Conservation (phyloP, 2,329 filamentous ascomycete genomes). For the Lasiodiplodia sp. region DNA sequence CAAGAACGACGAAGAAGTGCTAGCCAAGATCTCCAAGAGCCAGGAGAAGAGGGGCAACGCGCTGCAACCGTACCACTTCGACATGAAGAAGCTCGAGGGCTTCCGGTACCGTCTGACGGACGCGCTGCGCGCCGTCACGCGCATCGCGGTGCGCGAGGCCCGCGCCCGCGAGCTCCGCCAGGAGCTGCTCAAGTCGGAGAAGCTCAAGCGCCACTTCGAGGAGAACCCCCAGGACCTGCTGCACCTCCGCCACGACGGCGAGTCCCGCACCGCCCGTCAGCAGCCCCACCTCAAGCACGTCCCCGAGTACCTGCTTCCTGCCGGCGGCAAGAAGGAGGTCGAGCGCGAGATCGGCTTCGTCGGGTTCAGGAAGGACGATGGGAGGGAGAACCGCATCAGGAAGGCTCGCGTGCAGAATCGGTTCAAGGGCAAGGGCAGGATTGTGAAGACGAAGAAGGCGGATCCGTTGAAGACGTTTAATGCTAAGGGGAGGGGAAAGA, state of each 20-base stretch:
- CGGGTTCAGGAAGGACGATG: constrained; percentile 60
- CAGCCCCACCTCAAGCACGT: constrained; percentile 94
- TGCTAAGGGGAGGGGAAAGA: constrained; percentile 47
- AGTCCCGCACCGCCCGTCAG: constrained; percentile 80
- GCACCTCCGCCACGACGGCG: constrained; percentile 88
- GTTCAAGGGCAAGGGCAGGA: constrained; percentile 56
- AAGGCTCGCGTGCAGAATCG: constrained; percentile 55
- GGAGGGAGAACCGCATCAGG: constrained; percentile 50
- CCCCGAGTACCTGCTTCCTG: constrained; percentile 88
- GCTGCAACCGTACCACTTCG: constrained; percentile 90
- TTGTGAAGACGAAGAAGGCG: constrained; percentile 62
- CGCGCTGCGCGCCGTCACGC: constrained; percentile 86
- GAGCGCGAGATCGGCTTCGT: constrained; percentile 78
- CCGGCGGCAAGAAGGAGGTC: constrained; percentile 72
- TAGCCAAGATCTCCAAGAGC: constrained; percentile 79
- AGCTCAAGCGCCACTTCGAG: constrained; percentile 93
- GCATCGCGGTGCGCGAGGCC: constrained; percentile 88
- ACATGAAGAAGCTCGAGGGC: constrained; percentile 90
- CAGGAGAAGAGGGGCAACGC: constrained; percentile 81
- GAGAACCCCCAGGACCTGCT: constrained; percentile 91
- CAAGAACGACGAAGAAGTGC: constrained; percentile 83
- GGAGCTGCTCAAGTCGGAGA: constrained; percentile 92
- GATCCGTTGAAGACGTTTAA: constrained; percentile 94
- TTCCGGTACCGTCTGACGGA: constrained; percentile 97
- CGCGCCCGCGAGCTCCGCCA: constrained; percentile 85